Percentiles rank a stretch among this genome's conserved stretches.
phyloP scores from a whole-genome alignment of 768 basidiomycete species.

The Tylopilus felleus region DNA sequence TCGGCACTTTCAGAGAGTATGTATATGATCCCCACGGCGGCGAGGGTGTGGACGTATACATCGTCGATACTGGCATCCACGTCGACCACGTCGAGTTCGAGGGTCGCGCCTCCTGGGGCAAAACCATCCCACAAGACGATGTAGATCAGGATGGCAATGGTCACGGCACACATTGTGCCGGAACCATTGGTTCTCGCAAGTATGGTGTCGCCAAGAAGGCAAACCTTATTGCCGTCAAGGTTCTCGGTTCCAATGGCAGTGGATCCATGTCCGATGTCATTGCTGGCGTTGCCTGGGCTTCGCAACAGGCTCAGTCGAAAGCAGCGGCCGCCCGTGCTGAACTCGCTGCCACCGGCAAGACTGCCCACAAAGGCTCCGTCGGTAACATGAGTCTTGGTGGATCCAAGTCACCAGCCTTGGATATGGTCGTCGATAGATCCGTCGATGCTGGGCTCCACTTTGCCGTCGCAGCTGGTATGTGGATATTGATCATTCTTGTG shows the following conservation, averaged over 20 bases:
- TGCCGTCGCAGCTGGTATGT: constrained; percentile 89
- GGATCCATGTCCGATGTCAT: constrained; percentile 96
- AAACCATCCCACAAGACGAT: constrained; percentile 83
- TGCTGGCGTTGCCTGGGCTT: constrained; percentile 82
- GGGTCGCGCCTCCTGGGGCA: constrained; percentile 90
- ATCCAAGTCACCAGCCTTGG: constrained; percentile 83
- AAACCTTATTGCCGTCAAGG: constrained; percentile 86
- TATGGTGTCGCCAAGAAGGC: constrained; percentile 97
- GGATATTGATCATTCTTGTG: not conserved
- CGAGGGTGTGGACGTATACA: constrained; percentile 89
- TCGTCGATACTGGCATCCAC: constrained; percentile 90
- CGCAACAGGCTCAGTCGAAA: constrained; percentile 48
- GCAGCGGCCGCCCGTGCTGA: constrained; percentile 62
- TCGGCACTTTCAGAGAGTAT: constrained; percentile 85
- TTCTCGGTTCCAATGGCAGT: constrained; percentile 90
- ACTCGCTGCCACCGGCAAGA: constrained; percentile 67
- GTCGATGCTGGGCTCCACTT: constrained; percentile 88
- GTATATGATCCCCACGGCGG: constrained; percentile 70
- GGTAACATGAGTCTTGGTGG: constrained; percentile 98
- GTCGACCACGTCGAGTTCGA: constrained; percentile 80
- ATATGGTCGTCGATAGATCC: constrained; percentile 81
- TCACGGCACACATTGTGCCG: constrained; percentile 93
- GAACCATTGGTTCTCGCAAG: constrained; percentile 89
- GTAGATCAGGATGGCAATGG: constrained; percentile 91
- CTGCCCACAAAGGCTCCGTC: constrained; percentile 88